These are phyloP conservation scores for Saprolegnia parasitica DNA, from an alignment of 352 stramenopile species.

Conservation along the genomic window DNA sequence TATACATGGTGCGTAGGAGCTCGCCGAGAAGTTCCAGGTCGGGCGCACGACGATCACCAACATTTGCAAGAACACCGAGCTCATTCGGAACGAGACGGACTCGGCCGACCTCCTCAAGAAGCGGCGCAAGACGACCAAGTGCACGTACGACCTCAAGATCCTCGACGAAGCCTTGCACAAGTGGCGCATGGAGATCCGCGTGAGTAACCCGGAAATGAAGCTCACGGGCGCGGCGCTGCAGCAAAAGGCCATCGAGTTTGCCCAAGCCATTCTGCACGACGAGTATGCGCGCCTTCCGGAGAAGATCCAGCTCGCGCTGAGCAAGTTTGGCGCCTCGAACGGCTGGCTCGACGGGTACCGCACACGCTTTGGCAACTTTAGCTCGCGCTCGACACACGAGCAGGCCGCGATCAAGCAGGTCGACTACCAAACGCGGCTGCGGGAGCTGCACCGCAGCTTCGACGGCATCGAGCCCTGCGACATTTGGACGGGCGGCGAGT, in stretches of 20 bases:
- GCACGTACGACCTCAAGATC: constrained; percentile 73
- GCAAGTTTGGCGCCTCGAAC: constrained; percentile 78
- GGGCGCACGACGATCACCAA: constrained; percentile 82
- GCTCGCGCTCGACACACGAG: constrained; percentile 40
- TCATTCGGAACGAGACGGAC: constrained; percentile 82
- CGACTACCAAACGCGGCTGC: constrained; percentile 77
- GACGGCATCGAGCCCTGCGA: constrained; percentile 57
- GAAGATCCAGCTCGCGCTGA: constrained; percentile 63
- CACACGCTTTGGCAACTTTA: constrained; percentile 78
- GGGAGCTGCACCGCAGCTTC: constrained; percentile 72
- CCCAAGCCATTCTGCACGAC: constrained; percentile 68
- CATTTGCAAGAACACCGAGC: constrained; percentile 75
- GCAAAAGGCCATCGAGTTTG: constrained; percentile 79
- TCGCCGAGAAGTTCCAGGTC: constrained; percentile 77
- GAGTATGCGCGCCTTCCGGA: constrained; percentile 62
- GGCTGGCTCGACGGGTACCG: constrained; percentile 83
- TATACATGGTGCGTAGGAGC: constrained; percentile 32
- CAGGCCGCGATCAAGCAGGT: constrained; percentile 78
- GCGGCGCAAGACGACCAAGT: constrained; percentile 82
- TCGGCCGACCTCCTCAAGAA: constrained; percentile 81
- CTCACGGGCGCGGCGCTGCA: constrained; percentile 76
- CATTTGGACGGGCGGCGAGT: constrained; percentile 76
- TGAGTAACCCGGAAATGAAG: constrained; percentile 71
- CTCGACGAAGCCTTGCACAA: constrained; percentile 83
- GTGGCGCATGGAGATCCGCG: constrained; percentile 82